These are phyloP conservation scores for Atractiella rhizophila DNA, from an alignment of 768 basidiomycete genomes.

Conservation along the genomic window DNA sequence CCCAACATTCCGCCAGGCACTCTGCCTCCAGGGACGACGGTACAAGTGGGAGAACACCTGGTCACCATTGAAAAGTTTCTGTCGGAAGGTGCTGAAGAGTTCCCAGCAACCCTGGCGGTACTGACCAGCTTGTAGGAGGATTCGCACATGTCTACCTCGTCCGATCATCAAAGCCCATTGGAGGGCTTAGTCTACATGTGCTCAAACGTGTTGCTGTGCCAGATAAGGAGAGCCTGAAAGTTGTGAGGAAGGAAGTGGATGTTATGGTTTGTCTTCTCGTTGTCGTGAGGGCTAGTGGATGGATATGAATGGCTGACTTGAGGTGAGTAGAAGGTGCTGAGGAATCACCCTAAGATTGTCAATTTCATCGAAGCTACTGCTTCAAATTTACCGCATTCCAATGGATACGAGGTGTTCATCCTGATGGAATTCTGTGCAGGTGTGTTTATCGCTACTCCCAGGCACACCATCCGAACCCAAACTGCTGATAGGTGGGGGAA, in stretches of 20 bases:
- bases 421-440: slow-evolving; percentile 95
- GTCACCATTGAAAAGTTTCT: slow-evolving; percentile 88
- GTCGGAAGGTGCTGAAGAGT: slow-evolving; percentile 44
- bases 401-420: slow-evolving; percentile 75
- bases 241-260: slow-evolving; percentile 93
- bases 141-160: slow-evolving; percentile 97
- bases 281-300: too few relatives aligned
- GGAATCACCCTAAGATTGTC: slow-evolving; percentile 84
- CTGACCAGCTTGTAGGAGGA: slow-evolving; percentile 36
- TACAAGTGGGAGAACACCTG: slow-evolving; percentile 63
- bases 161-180: slow-evolving; percentile 51
- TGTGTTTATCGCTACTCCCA: slow-evolving; percentile 19
- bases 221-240: slow-evolving; percentile 63
- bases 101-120: neutral
- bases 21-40: slow-evolving; percentile 44
- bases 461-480: slow-evolving; percentile 3
- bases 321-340: slow-evolving; percentile 43
- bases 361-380: slow-evolving; percentile 88
- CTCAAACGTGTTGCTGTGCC: slow-evolving; percentile 86
- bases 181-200: slow-evolving; percentile 65
- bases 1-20: slow-evolving; percentile 23
- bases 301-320: neutral
- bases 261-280: slow-evolving; percentile 51
- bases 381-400: slow-evolving; percentile 39
- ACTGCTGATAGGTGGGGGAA: slow-evolving; percentile 53